Evolutionary conservation across 768 basidiomycete species (phyloP), one percentile per base, ranked within the genome.

Genomic region (Dictyophora rubrovolvata): DNA sequence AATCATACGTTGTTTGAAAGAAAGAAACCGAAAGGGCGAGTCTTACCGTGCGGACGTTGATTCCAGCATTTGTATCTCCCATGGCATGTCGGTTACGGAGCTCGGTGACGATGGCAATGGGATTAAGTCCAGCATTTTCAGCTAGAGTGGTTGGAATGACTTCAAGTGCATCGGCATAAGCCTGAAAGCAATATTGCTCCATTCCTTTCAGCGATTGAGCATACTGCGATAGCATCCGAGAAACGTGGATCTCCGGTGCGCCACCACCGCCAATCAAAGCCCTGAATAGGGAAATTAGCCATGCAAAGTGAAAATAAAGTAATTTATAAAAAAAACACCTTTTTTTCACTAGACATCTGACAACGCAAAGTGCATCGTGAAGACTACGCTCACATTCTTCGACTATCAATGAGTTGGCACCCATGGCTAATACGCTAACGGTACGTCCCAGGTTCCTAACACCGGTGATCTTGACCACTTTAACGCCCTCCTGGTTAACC

Each of bases 171-270:
- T 98, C 95, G 28, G 96, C 94, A 68, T 93, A 99, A 3, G 93
- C 94, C 66, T 96, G 91, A 84, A 97, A 96, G 72, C 96, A 98
- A 72, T 97, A 98, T 9, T 95, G 91, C 71, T 98, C 94, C 87
- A 97, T 97, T 53, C 96, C 95, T 72, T 88, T 95, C 61, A 98
- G 79, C 0, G 92, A 87, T 64, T 95, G 92, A 1, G 93, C 85
- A 65, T 95, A 82, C 70, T 96, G 90, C 1, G 91, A 86, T 52
- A 99, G 79, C 65, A 89, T 75, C 54, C 94, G 84, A 11, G 96
- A 98, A 48, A 95, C 89, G 69, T 98, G 92, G 63, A 98, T 97
- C 72, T 99, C 96, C 11, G 96, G 96, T 14, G 96, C 94, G 54
- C 95, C 95, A 50, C 95, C 95, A 59, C 95, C 95, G 46, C 89